Evolutionary conservation across 352 stramenopile species (phyloP), one percentile per base, ranked within the genome.

Genomic region (Peronospora destructor): DNA sequence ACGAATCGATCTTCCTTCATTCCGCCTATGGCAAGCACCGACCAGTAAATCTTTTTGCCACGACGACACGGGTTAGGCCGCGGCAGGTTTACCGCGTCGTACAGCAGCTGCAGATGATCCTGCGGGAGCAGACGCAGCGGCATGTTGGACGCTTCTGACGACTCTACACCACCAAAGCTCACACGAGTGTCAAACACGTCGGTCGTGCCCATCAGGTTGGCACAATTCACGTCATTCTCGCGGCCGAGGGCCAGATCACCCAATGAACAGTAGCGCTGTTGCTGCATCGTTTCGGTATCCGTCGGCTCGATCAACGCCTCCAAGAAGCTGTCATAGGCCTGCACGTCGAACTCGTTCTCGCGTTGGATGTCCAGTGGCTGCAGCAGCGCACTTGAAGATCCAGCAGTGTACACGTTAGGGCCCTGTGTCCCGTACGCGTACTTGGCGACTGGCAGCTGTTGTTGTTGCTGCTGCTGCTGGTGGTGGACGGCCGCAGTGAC

Each of bases 31-130:
- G 77, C 72, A 6, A 88, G 66, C 47, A 85, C 74, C 12, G 60
- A 72, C 77, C 77, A 88, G 49, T 85, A 80, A 35, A 88, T 77
- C 50, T 88, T 86, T 59, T 84, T 83, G 30, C 74, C 72, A 4
- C 71, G 70, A 46, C 77, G 77, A 42, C 77, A 88, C 37, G 77
- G 64, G 49, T 88, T 88, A n/a, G 73, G 70, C 14, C 76, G 72
- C 45, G 73, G 66, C 62, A 84, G 52, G 56, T 88, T 86, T 16
- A 88, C 74, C 16, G 77, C 77, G 43, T 88, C 72, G 40, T 86
- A 84, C 56, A 88, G 51, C 32, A 88, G 44, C 50, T 78, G 71
- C 36, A 85, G 37, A 17, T 81, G 71, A 39, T 76, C 60, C 9
- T 73, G 63, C 12, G 64, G 72, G 37, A 78, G 62, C 37, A 64